Evolutionary conservation across 2,329 filamentous ascomycete genomes (phyloP), one percentile per base, ranked within the genome.

Genomic region (Trichoderma simmonsii): DNA sequence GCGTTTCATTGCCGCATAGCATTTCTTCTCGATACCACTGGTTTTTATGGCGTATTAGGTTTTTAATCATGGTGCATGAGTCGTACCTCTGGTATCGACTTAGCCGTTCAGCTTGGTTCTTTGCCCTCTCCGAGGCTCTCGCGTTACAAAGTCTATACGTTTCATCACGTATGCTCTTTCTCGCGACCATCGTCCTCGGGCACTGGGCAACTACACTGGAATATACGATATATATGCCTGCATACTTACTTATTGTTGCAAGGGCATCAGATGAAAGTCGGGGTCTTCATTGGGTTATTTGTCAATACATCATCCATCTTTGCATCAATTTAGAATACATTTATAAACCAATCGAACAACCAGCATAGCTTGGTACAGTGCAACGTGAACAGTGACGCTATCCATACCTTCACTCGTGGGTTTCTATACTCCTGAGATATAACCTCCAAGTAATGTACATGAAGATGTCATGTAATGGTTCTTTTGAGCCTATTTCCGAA

Each of bases 11-110:
- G 79, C 76, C 79, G 78, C 80, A 80, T 78, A 78, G 78, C 81
- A 81, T 83, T 82, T 81, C 77, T 76, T 81, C 81, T 83, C 79
- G 82, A 84, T 84, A 84, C 82, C 82, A 83, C 77, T 78, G 81
- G 80, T 78, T 80, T 77, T 76, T 54, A 56, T 71, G 72, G 72
- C 72, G 72, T 63, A 71, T 51, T 63, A 32, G 71, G 67, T 70
- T 65, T 67, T 61, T 63, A 60, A 57, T 70, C 71, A 66, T 62
- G 54, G 66, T 24, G 39, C 28, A 32, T 70, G 32, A 63, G 48
- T 62, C 8, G 43, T 56, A 34, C 54, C 54, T 66, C 57, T 48
- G 26, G 67, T 24, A 70, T 39, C 36, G 28, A n/a, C 57, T 39
- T 12, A 15, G 57, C n/a, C 11, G n/a, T 60, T 26, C 36, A 24